Base-by-base conservation (phyloP, 1,284 basidiomycete genomes). In the Phaffia rhodozyma region DNA sequence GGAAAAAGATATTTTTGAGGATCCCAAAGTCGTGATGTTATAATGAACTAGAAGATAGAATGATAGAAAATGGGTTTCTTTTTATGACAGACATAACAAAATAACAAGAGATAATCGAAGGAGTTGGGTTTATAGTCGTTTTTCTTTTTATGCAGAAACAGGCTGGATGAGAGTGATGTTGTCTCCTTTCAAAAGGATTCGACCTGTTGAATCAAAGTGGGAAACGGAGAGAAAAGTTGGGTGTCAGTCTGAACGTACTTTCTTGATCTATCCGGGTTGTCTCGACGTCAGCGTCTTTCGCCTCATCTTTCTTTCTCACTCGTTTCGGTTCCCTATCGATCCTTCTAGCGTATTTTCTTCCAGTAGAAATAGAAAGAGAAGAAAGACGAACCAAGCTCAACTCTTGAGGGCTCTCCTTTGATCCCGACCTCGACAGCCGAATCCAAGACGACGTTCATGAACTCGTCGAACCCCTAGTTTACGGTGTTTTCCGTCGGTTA, bases 381-480 rank as follows among this genome's bases (percentile, higher is more conserved):
- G 32, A 56, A 60, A 43, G 52, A 71, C 81, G 60, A 68, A 87
- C 89, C 89, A 54, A 91, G 80, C 69, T 89, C 86, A 76, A 85
- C 80, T 69, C 87, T 81, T 53, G 91, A 86, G 77, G 91, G 87
- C 65, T 84, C 83, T 60, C 88, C 87, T 74, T 91, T 90, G 67
- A 92, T 84, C 74, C 85, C 94, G 7, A 97, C 88, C 76, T 98
- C 96, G 66, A 85, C 83, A 50, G 94, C 91, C 67, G 97, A 91
- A 71, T 97, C 92, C n/a, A 97, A 79, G 27, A 97, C 91, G 25
- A 99, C 79, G 75, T 99, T 99, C 96, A 99, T 99, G 77, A 98
- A 99, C 77, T 99, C 96, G 75, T 99, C 96, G 72, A 98, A 98
- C 27, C 96, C 96, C 94, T 96, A 75, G 68, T 54, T 16, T 16